Base-by-base conservation (phyloP, 2,329 filamentous ascomycete species). In the Colletotrichum sublineola region DNA sequence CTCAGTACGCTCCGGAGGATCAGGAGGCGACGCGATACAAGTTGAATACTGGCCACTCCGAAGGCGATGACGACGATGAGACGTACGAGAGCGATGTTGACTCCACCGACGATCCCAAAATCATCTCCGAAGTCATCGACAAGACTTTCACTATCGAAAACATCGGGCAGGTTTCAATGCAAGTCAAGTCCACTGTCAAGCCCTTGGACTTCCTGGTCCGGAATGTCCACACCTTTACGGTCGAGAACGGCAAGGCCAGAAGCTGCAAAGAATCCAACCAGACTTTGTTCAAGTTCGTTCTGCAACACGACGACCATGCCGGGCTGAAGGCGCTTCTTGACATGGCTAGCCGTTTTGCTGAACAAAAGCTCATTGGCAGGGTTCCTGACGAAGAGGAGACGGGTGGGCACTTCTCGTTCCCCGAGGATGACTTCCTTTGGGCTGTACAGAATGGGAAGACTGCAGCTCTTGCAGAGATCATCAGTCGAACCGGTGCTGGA, bases 91-190 rank as follows among this genome's bases (percentile, higher is more conserved):
- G 77, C 20, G 74, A 81, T 46, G 78, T 81, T 1, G 79, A 82
- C 1, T 78, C 80, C 3, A 78, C 78, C 3, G 82, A 80, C 1
- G 81, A 83, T 55, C 84, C 84, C 24, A 82, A 82, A 8, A 84
- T 90, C 52, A 82, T 84, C 60, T 82, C 82, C 20, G 87, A 91
- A 71, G 84, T 91, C 52, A 82, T 94, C 38, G 88, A 92, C 75
- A 88, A 92, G 15, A 85, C 87, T 46, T 94, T 93, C 78, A 96
- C 94, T 0, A 88, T 96, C 64, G 92, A 96, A 20, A 90, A 94
- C 75, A 86, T 96, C 69, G 92, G 92, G 0, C 88, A 93, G 74
- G 85, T 93, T 5, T 89, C 89, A 0, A 91, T 88, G 77, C 86
- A 92, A 67, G 92, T 94, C 71, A 91, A 93, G 78, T 93, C 92